A percentile compares a stretch with the other conserved stretches of the same genome.
These are phyloP conservation scores for Arthrobotrys iridis DNA, from an alignment of 2,329 filamentous ascomycete species.

Conservation along the genomic window DNA sequence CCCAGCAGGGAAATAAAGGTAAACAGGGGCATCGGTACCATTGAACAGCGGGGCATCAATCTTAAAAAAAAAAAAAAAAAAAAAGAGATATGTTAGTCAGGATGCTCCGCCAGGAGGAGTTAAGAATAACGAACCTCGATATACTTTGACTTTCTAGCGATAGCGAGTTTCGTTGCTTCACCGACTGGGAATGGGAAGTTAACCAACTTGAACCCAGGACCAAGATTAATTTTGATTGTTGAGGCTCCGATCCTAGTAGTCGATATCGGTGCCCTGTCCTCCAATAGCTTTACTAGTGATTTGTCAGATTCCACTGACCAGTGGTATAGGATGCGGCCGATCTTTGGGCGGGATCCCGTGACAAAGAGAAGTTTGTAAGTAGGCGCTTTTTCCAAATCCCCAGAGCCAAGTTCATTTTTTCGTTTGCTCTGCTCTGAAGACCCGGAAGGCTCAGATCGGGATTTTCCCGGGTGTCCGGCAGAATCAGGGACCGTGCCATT, in stretches of 20 bases:
- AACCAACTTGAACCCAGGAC: not conserved
- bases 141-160: conserved; percentile 34
- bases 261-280: conserved; percentile 6
- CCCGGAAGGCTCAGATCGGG: not conserved
- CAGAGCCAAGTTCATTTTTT: not conserved
- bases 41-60: not conserved
- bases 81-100: not conserved
- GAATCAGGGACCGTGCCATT: too few species aligned
- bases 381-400: not conserved
- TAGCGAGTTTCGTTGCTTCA: not conserved
- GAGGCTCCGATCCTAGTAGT: not conserved
- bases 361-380: not conserved
- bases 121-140: conserved; percentile 18
- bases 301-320: conserved; percentile 14
- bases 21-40: not conserved
- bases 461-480: not conserved
- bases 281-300: conserved; percentile 8
- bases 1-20: conserved; percentile 16
- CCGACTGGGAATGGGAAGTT: conserved; percentile 20
- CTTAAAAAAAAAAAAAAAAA: too few species aligned
- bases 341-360: not conserved
- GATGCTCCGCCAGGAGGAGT: not conserved
- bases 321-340: conserved; percentile 6
- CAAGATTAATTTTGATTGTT: not conserved
- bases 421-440: not conserved